phyloP scores from a whole-genome alignment of 1,284 basidiomycete genomes.

The Kwoniella shivajii region DNA sequence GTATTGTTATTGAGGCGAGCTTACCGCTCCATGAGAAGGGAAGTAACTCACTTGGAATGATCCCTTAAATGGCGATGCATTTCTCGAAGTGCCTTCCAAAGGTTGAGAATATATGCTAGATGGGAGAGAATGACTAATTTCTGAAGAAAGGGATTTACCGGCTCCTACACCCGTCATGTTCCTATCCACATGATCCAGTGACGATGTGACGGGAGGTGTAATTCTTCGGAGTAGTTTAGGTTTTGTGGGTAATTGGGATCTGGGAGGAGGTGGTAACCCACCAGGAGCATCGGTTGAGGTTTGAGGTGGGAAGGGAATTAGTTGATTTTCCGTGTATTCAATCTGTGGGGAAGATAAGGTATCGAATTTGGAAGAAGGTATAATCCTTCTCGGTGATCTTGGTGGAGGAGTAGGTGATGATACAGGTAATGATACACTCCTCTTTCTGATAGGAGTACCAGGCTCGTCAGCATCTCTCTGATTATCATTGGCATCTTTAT shows the following conservation, averaged over 20 bases:
- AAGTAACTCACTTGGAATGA: too few relatives aligned
- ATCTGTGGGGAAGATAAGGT: background rate
- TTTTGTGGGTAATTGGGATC: slow-evolving; percentile 1
- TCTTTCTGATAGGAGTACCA: background rate
- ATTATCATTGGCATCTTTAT: too few relatives aligned
- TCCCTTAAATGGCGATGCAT: too few relatives aligned
- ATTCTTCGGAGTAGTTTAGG: slow-evolving; percentile 2
- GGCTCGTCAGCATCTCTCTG: background rate
- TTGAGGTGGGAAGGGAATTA: background rate
- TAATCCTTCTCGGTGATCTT: background rate
- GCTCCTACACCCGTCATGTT: slow-evolving; percentile 29
- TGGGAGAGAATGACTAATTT: too few relatives aligned
- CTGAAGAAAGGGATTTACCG: slow-evolving; percentile 6
- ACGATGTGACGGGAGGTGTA: slow-evolving; percentile 5
- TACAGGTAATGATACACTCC: slow-evolving; percentile 4
- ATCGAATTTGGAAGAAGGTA: background rate
- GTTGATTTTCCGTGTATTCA: background rate
- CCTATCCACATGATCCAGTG: background rate
- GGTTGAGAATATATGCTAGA: too few relatives aligned
- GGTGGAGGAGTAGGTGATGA: background rate
- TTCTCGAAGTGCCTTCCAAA: too few relatives aligned
- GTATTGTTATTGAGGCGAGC: too few relatives aligned
- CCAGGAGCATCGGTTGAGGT: slow-evolving; percentile 3
- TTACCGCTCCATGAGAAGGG: too few relatives aligned
- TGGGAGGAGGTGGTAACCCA: slow-evolving; percentile 17